Percentiles rank a stretch among this genome's conserved stretches.
These are phyloP conservation scores for Phanerodontia chrysosporium DNA, from an alignment of 768 basidiomycete species.

Conservation along the genomic window DNA sequence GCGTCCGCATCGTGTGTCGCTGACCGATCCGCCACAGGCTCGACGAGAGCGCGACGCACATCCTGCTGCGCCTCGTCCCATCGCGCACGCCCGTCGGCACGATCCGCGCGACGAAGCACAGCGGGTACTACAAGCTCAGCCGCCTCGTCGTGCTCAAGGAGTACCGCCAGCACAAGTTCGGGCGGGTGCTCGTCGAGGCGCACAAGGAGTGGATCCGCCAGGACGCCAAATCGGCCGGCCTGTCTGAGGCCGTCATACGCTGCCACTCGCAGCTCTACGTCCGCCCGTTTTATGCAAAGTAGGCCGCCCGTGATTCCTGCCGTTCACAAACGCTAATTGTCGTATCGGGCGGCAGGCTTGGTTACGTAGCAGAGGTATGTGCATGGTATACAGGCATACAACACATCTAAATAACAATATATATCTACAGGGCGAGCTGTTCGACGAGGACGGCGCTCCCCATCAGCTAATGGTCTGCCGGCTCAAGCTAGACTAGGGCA, in stretches of 20 bases:
- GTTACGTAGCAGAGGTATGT: constrained; percentile 63
- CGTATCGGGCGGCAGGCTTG: constrained; percentile 46
- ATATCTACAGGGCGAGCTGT: constrained; percentile 55
- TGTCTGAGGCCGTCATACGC: constrained; percentile 24
- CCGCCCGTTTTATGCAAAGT: constrained; percentile 76
- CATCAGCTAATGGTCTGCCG: constrained; percentile 78
- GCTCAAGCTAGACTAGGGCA: constrained; percentile 31
- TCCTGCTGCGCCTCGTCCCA: constrained; percentile 64
- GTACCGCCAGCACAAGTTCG: constrained; percentile 62
- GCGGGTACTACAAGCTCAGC: constrained; percentile 63
- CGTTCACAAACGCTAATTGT: background rate
- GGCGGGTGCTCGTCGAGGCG: constrained; percentile 57
- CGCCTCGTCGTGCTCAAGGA: constrained; percentile 65
- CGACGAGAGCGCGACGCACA: constrained; percentile 64
- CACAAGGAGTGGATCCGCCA: constrained; percentile 56
- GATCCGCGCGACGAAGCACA: constrained; percentile 45
- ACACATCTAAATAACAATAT: constrained; percentile 7
- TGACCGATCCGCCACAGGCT: constrained; percentile 37
- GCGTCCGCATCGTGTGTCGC: background rate
- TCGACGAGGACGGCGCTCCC: constrained; percentile 80
- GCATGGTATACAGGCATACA: background rate
- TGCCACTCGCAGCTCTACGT: constrained; percentile 71
- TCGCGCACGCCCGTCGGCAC: constrained; percentile 66
- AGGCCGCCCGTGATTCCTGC: constrained; percentile 21
- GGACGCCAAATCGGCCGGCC: constrained; percentile 33